Base-by-base conservation (phyloP, 1,284 basidiomycete genomes). In the Ustilago shanxiensis region DNA sequence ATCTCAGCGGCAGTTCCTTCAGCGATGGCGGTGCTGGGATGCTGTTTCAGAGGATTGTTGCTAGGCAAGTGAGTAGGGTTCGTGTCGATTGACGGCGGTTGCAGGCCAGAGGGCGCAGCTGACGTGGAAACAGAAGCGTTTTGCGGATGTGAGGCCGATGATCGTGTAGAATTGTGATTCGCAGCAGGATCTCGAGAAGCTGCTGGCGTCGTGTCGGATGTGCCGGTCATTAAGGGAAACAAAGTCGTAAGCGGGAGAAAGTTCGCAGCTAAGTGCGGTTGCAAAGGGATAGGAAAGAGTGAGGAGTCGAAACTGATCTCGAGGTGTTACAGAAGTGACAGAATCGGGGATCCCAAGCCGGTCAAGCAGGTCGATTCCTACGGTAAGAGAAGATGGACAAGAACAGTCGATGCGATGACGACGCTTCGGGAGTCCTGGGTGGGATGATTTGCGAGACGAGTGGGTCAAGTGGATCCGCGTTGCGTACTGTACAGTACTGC, bases 1-100 rank as follows among this genome's bases (percentile, higher is more conserved):
- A 60, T 26, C 50, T 72, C 58, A 14, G 73, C 73, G 4, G 68
- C 61, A 18, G 61, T 66, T n/a, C 63, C 73, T 56, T 67, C 55
- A 35, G 73, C 68, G 28, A 71, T 51, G 35, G 66, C 61, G 9
- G 67, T 67, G 55, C 58, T 58, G 16, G 58, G 64, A 56, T 68
- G 68, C n/a, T 54, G 45, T 22, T 72, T 68, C 35, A 60, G 58
- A 1, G 58, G 55, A 24, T 77, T 57, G 66, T 72, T 69, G 59
- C 66, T 69, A 8, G 72, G 63, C 20, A 69, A 41, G 13, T 53
- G 66, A 1, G 59, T 16, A 7, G 66, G 72, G 47, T 73, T n/a
- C 2, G 66, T 73, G 56, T 73, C 72, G 45, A 69, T 65, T 11
- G 59, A 16, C 14, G 66, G 56, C 16, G 54, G 63, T 26, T 28